Evolutionary conservation across 495 filamentous ascomycete species (phyloP).

Genomic region (Filosporella fistucella): DNA sequence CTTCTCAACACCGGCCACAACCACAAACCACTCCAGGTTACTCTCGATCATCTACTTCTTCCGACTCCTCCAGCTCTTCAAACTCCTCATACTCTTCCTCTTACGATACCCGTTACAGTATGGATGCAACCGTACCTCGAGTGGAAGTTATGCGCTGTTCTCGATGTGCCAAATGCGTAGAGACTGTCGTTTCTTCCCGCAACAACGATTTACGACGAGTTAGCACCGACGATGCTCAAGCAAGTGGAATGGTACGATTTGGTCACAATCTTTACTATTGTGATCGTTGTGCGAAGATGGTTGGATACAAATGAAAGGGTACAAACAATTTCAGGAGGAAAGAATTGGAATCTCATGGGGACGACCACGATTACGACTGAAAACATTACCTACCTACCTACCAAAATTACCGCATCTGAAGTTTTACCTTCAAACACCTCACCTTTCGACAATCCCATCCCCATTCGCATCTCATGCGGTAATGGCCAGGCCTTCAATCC

Average conservation of each 20-base stretch:
- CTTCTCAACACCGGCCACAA: conserved; percentile 4
- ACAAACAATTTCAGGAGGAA: not conserved
- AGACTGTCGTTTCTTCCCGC: conserved; percentile 30
- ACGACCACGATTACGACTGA: too few species aligned
- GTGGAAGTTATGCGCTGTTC: conserved; percentile 51
- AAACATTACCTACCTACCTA: too few species aligned
- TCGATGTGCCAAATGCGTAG: conserved; percentile 49
- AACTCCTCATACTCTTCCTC: conserved; percentile 34
- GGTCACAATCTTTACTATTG: conserved; percentile 80
- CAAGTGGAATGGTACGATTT: conserved; percentile 59
- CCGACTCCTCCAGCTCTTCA: conserved; percentile 31
- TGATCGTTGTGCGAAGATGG: conserved; percentile 65
- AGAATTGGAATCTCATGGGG: not conserved
- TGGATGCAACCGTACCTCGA: conserved; percentile 37
- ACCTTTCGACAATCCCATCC: too few species aligned
- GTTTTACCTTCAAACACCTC: too few species aligned
- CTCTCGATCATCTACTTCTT: conserved; percentile 23
- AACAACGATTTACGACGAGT: conserved; percentile 7
- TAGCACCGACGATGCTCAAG: conserved; percentile 46
- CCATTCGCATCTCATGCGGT: too few species aligned
- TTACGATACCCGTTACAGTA: conserved; percentile 21
- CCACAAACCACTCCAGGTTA: conserved; percentile 5
- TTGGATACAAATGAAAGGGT: conserved; percentile 61
- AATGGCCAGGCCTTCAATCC: too few species aligned
- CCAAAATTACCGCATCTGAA: too few species aligned